Conservation (phyloP, 495 filamentous ascomycete genomes). For the Annulohypoxylon nitens region DNA sequence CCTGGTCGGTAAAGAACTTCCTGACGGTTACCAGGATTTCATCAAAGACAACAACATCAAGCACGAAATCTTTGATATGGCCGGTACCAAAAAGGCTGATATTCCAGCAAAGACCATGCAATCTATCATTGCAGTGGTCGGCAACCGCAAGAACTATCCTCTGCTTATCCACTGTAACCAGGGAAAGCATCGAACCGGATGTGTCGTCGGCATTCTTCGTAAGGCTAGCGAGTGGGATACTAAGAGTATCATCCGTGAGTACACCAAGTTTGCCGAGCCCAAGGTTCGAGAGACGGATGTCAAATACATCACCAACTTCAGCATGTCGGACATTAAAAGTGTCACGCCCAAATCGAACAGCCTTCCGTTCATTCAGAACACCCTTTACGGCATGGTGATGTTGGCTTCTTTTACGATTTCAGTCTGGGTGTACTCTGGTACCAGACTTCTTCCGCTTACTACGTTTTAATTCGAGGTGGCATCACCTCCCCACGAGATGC, state of each 20-base stretch:
- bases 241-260: slow-evolving; percentile 72
- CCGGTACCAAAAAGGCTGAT: slow-evolving; percentile 78
- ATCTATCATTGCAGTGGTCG: slow-evolving; percentile 71
- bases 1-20: slow-evolving; percentile 75
- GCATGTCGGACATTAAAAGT: slow-evolving; percentile 45
- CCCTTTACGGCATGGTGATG: slow-evolving; percentile 39
- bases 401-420: slow-evolving; percentile 37
- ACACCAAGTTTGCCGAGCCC: slow-evolving; percentile 72
- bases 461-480: neutral
- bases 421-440: slow-evolving; percentile 35
- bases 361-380: slow-evolving; percentile 14
- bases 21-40: slow-evolving; percentile 70
- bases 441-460: slow-evolving; percentile 22
- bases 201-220: slow-evolving; percentile 78
- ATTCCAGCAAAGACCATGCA: slow-evolving; percentile 73
- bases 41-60: slow-evolving; percentile 71
- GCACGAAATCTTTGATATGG: slow-evolving; percentile 77
- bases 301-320: slow-evolving; percentile 61
- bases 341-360: neutral
- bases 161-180: slow-evolving; percentile 90
- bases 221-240: slow-evolving; percentile 72
- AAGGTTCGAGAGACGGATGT: slow-evolving; percentile 70
- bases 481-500: neutral
- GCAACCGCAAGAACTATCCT: slow-evolving; percentile 77
- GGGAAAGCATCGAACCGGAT: slow-evolving; percentile 90